Percentiles rank a stretch among this genome's conserved stretches.
These are phyloP conservation scores for Vicia faba DNA, from an alignment of 306 rosid genomes.

Conservation along the genomic window DNA sequence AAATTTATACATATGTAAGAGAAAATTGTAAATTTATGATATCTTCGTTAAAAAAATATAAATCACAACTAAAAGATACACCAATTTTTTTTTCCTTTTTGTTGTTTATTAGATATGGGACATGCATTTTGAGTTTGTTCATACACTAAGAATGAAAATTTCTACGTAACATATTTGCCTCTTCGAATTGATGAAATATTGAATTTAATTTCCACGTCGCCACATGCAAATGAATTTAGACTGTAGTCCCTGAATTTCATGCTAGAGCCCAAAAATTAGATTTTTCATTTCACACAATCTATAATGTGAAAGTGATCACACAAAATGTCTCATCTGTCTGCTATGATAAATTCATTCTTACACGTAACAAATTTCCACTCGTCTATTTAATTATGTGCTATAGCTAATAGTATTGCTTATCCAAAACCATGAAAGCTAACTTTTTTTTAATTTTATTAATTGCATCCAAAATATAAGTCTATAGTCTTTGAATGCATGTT, in stretches of 20 bases:
- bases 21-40: too few species aligned
- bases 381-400: not conserved
- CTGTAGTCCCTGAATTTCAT: conserved; percentile 13
- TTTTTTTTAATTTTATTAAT: not conserved
- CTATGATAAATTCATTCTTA: conserved; percentile 24
- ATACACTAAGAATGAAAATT: conserved; percentile 10
- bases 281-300: conserved; percentile 15
- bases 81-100: too few species aligned
- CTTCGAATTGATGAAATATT: conserved; percentile 10
- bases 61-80: too few species aligned
- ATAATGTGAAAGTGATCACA: not conserved
- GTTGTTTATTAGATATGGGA: too few species aligned
- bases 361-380: conserved; percentile 24
- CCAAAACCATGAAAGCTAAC: conserved; percentile 13
- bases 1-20: too few species aligned
- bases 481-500: not conserved
- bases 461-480: conserved; percentile 26
- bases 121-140: too few species aligned
- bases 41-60: too few species aligned
- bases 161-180: conserved; percentile 11
- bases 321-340: conserved; percentile 23
- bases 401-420: conserved; percentile 15
- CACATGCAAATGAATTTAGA: conserved; percentile 8
- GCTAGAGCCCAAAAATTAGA: not conserved
- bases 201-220: conserved; percentile 18